phyloP scores from a whole-genome alignment of 495 filamentous ascomycete species.

The Hyaloscypha variabilis region DNA sequence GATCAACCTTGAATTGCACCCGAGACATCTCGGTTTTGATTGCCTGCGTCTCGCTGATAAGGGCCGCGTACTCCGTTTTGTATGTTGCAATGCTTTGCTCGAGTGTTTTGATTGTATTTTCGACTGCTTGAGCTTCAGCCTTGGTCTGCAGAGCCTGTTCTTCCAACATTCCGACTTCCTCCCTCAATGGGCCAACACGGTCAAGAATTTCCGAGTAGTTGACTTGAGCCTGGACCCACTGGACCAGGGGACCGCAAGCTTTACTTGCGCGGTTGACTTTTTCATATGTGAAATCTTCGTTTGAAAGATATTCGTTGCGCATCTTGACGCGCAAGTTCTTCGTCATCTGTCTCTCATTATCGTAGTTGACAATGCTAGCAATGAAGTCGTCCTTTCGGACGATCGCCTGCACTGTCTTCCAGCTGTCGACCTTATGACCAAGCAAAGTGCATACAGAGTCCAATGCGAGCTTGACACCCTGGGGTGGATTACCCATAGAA shows the following conservation, averaged over 20 bases:
- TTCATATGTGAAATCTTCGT: constrained; percentile 94
- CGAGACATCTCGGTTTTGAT: constrained; percentile 96
- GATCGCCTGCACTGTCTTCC: constrained; percentile 87
- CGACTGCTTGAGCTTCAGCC: constrained; percentile 88
- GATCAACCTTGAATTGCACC: constrained; percentile 96
- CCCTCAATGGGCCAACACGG: constrained; percentile 88
- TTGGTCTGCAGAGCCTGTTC: constrained; percentile 90
- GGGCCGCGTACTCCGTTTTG: constrained; percentile 92
- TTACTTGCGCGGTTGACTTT: constrained; percentile 93
- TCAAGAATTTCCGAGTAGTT: constrained; percentile 97
- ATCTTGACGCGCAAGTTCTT: constrained; percentile 78
- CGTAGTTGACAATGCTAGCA: constrained; percentile 94
- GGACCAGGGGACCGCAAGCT: constrained; percentile 93
- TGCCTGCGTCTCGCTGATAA: constrained; percentile 95
- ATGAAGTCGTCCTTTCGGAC: constrained; percentile 95
- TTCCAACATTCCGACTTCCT: constrained; percentile 86
- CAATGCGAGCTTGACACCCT: constrained; percentile 86
- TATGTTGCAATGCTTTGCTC: constrained; percentile 94
- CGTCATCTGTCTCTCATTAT: constrained; percentile 96
- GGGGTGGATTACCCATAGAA: constrained; percentile 90
- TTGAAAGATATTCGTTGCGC: constrained; percentile 88
- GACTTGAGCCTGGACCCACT: constrained; percentile 97
- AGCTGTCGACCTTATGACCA: constrained; percentile 85
- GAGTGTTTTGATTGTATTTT: constrained; percentile 79
- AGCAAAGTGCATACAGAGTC: constrained; percentile 94